A percentile compares a stretch with the other conserved stretches of the same genome.
phyloP scores from a whole-genome alignment of 495 filamentous ascomycete species.

The Entonaema liquescens region DNA sequence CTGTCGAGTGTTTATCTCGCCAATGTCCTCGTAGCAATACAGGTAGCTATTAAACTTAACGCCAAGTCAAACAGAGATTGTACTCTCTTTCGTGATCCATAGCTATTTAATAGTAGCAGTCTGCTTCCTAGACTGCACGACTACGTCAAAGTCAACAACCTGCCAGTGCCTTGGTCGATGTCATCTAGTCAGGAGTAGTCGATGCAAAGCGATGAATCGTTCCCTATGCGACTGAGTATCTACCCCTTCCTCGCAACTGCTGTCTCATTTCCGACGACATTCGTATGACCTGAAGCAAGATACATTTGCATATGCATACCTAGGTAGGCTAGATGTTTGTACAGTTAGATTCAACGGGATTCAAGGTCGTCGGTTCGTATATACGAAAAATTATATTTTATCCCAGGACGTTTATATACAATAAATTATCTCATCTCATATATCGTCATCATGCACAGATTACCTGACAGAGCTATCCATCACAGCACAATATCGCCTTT shows the following conservation, averaged over 20 bases:
- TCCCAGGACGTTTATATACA: background rate
- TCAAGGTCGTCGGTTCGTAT: background rate
- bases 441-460: background rate
- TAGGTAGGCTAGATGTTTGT: no score
- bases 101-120: background rate
- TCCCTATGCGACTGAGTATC: background rate
- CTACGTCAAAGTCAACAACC: slow-evolving; percentile 26
- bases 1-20: background rate
- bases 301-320: no score
- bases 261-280: background rate
- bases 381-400: background rate
- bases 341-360: no score
- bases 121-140: background rate
- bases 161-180: slow-evolving; percentile 28
- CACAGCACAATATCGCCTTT: background rate
- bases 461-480: background rate
- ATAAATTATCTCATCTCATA: background rate
- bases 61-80: no score
- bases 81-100: background rate
- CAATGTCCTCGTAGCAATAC: no score
- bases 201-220: slow-evolving; percentile 6
- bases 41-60: no score
- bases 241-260: background rate
- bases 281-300: background rate
- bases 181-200: slow-evolving; percentile 37